Evolutionary conservation across 2,329 filamentous ascomycete genomes (phyloP).

Genomic region (Fusarium sp.): DNA sequence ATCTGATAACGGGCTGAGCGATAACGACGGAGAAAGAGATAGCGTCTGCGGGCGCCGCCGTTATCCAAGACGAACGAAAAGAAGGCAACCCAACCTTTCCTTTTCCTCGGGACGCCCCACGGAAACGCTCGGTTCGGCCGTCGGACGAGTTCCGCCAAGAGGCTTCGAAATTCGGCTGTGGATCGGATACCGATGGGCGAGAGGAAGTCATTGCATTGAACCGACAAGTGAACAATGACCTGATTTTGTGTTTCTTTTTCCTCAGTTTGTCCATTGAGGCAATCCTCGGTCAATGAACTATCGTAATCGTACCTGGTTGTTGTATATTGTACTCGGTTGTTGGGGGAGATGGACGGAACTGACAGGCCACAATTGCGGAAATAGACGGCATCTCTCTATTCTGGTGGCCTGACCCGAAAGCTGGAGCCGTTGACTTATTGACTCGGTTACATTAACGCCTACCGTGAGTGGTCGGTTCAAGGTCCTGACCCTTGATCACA

Average conservation of each 20-base stretch:
- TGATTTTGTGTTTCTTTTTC: neutral
- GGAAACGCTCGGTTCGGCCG: constrained; percentile 41
- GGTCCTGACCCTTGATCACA: constrained; percentile 10
- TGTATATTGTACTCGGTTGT: neutral
- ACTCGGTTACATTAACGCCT: constrained; percentile 6
- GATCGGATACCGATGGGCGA: constrained; percentile 1
- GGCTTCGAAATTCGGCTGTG: neutral
- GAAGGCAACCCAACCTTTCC: constrained; percentile 8
- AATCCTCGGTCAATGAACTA: neutral
- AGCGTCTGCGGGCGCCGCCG: constrained; percentile 14
- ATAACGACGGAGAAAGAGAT: neutral
- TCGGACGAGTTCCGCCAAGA: constrained; percentile 29
- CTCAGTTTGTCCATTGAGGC: neutral
- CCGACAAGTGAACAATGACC: neutral
- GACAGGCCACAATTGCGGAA: constrained; percentile 31
- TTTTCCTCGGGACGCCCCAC: constrained; percentile 31
- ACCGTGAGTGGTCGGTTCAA: constrained; percentile 7
- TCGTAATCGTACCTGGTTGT: constrained; percentile 2
- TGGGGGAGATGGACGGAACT: constrained; percentile 1
- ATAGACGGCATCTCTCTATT: constrained; percentile 7
- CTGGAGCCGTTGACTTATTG: constrained; percentile 2
- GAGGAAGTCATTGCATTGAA: neutral
- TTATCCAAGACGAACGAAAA: neutral
- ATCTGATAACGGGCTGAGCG: constrained; percentile 2
- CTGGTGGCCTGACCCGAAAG: constrained; percentile 23